phyloP scores from a whole-genome alignment of 768 basidiomycete species.

The Arthromyces matolae region DNA sequence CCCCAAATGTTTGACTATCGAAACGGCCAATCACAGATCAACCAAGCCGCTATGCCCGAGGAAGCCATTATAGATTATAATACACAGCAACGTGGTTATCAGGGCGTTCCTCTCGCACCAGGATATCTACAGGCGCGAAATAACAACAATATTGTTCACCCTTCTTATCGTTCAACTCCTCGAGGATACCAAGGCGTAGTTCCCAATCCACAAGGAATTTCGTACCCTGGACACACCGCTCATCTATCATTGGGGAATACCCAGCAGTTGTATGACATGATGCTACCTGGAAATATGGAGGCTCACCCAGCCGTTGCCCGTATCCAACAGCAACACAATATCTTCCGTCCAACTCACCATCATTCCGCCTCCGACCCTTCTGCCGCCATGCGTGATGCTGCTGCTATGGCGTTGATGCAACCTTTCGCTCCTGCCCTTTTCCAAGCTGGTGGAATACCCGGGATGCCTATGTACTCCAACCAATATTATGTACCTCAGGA shows the following conservation, averaged over 20 bases:
- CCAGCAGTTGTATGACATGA: conserved; percentile 80
- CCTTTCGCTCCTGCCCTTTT: conserved; percentile 60
- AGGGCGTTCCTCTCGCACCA: conserved; percentile 28
- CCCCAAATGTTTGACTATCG: conserved; percentile 53
- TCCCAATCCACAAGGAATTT: conserved; percentile 51
- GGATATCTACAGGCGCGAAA: conserved; percentile 52
- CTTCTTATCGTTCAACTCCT: conserved; percentile 60
- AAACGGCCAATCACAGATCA: conserved; percentile 32
- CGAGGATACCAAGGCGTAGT: conserved; percentile 53
- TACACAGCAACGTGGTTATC: conserved; percentile 52
- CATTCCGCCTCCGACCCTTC: conserved; percentile 84
- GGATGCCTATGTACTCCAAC: conserved; percentile 63
- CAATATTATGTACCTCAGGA: conserved; percentile 68
- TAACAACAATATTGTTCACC: conserved; percentile 40
- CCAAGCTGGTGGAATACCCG: conserved; percentile 43
- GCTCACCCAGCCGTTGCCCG: conserved; percentile 65
- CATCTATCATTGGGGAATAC: conserved; percentile 71
- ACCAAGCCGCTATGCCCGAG: conserved; percentile 28
- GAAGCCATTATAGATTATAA: conserved; percentile 55
- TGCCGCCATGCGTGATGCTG: conserved; percentile 64
- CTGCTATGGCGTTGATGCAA: conserved; percentile 60
- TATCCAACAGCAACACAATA: conserved; percentile 75
- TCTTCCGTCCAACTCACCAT: conserved; percentile 71
- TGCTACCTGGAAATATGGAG: conserved; percentile 57
- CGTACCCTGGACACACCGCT: conserved; percentile 54